Evolutionary conservation across 1,284 basidiomycete genomes (phyloP).

Genomic region (Phlebopus sp.): DNA sequence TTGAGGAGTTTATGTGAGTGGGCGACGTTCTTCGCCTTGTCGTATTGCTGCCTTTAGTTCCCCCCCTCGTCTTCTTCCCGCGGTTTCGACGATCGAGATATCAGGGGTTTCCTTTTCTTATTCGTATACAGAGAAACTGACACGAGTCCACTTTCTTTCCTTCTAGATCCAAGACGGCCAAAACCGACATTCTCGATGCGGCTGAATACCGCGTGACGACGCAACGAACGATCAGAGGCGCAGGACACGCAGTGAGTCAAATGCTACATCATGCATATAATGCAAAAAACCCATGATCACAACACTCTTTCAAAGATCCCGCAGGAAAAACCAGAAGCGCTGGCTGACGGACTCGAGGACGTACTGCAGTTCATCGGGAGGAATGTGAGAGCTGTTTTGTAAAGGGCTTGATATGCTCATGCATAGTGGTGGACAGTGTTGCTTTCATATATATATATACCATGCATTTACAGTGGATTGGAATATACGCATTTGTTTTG

Average conservation of each 20-base stretch:
- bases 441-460: too few relatives aligned
- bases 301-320: conserved; percentile 19
- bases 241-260: conserved; percentile 30
- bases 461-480: too few relatives aligned
- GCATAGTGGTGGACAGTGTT: too few relatives aligned
- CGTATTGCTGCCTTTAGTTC: too few relatives aligned
- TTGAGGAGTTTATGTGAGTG: conserved; percentile 32
- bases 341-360: conserved; percentile 26
- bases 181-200: conserved; percentile 28
- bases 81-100: too few relatives aligned
- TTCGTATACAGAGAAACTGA: not conserved
- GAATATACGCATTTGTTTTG: too few relatives aligned
- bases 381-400: conserved; percentile 15
- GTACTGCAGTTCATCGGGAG: conserved; percentile 19
- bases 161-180: conserved; percentile 25
- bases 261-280: too few relatives aligned
- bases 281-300: too few relatives aligned
- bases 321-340: conserved; percentile 30
- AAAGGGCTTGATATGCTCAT: not conserved
- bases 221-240: conserved; percentile 23
- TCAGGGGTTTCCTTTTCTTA: not conserved
- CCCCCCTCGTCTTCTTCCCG: too few relatives aligned
- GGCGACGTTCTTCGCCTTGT: too few relatives aligned
- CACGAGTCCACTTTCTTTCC: not conserved
- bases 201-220: conserved; percentile 21